These are phyloP conservation scores for Mortierella sp. DNA, from an alignment of 371 early-diverging fungal species.

Conservation along the genomic window DNA sequence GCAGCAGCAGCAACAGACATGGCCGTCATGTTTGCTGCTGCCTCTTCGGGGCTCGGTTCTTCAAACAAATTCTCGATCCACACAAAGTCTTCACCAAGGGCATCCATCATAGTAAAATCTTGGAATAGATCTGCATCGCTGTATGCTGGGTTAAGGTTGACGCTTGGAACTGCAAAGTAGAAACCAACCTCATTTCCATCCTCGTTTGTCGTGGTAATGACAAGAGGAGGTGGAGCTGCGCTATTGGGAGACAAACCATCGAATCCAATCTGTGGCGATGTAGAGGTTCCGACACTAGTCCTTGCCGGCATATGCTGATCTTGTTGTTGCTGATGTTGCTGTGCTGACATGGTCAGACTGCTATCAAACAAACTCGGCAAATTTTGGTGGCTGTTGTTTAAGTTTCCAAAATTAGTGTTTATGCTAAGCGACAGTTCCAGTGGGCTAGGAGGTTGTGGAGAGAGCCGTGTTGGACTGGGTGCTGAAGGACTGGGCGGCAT, in stretches of 20 bases:
- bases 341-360: slow-evolving; percentile 34
- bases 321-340: slow-evolving; percentile 19
- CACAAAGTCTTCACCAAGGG: slow-evolving; percentile 50
- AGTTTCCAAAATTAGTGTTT: slow-evolving; percentile 37
- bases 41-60: slow-evolving; percentile 42
- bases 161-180: slow-evolving; percentile 46
- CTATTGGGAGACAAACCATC: background rate
- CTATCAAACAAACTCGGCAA: slow-evolving; percentile 45
- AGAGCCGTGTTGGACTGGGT: slow-evolving; percentile 33
- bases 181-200: slow-evolving; percentile 52
- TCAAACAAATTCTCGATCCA: slow-evolving; percentile 57
- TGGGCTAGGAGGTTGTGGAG: slow-evolving; percentile 48
- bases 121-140: slow-evolving; percentile 50
- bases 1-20: slow-evolving; percentile 53
- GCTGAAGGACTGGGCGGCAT: slow-evolving; percentile 29
- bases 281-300: slow-evolving; percentile 35
- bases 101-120: slow-evolving; percentile 55
- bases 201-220: slow-evolving; percentile 52
- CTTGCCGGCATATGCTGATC: slow-evolving; percentile 19
- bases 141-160: slow-evolving; percentile 42
- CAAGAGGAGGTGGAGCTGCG: slow-evolving; percentile 38
- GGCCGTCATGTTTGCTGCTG: slow-evolving; percentile 41
- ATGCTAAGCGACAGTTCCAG: slow-evolving; percentile 39
- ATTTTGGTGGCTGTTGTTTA: slow-evolving; percentile 33
- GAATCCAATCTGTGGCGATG: slow-evolving; percentile 42